These are phyloP conservation scores for Phoenix dactylifera DNA, from an alignment of 176 grass and related monocot species.

Conservation along the genomic window DNA sequence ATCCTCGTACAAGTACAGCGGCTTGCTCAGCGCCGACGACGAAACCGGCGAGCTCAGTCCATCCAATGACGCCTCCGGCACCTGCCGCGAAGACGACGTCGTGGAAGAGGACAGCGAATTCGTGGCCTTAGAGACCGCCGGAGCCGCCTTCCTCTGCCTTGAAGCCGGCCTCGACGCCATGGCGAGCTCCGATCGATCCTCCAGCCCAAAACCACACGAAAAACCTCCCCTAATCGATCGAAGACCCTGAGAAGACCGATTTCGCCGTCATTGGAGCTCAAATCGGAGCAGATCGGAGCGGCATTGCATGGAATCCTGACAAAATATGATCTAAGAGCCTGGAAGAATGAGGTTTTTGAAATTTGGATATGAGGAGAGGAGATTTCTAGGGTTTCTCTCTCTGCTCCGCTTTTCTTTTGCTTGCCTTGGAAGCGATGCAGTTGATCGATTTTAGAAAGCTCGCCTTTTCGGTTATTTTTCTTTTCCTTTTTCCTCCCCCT, in stretches of 20 bases:
- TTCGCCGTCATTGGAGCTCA: slow-evolving; percentile 37
- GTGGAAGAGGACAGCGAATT: slow-evolving; percentile 78
- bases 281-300: slow-evolving; percentile 31
- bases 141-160: slow-evolving; percentile 39
- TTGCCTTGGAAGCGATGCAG: slow-evolving; percentile 67
- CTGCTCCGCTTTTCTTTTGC: slow-evolving; percentile 27
- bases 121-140: slow-evolving; percentile 20
- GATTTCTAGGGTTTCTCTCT: slow-evolving; percentile 49
- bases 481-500: neutral
- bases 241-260: neutral
- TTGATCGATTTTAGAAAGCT: slow-evolving; percentile 5
- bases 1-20: slow-evolving; percentile 21
- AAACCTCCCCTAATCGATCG: neutral
- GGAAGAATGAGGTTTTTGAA: neutral
- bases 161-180: slow-evolving; percentile 20
- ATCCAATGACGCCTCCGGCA: slow-evolving; percentile 63
- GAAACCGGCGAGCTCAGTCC: slow-evolving; percentile 49
- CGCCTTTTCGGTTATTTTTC: slow-evolving; percentile 7
- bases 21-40: slow-evolving; percentile 20
- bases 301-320: slow-evolving; percentile 31
- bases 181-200: neutral
- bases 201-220: neutral
- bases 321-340: slow-evolving; percentile 16
- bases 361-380: slow-evolving; percentile 21
- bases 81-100: slow-evolving; percentile 58